phyloP scores from a whole-genome alignment of 2,329 filamentous ascomycete genomes.

The Microcyclosporella mali region DNA sequence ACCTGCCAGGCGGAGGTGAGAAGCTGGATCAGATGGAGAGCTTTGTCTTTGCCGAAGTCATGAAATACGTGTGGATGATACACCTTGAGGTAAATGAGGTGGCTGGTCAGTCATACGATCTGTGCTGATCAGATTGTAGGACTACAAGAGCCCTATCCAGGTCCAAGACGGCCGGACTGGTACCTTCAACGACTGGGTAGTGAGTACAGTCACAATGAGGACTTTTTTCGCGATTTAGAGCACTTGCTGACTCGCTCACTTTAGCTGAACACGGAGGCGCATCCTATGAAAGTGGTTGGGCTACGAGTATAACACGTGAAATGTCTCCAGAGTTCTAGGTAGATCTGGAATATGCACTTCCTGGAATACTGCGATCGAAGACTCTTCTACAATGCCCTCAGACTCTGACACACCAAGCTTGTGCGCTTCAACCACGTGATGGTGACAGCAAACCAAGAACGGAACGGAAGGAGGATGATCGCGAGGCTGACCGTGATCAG shows the following conservation, averaged over 20 bases:
- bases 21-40: conserved; percentile 67
- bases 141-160: background rate
- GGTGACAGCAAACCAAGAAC: too few species aligned
- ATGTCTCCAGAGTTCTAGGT: too few species aligned
- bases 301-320: too few species aligned
- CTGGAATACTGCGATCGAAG: too few species aligned
- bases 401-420: too few species aligned
- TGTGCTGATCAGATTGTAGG: background rate
- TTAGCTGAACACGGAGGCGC: conserved; percentile 57
- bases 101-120: background rate
- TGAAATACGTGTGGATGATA: conserved; percentile 77
- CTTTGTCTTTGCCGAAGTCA: conserved; percentile 80
- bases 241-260: too few species aligned
- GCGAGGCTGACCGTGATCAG: too few species aligned
- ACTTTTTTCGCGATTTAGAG: conserved; percentile 26
- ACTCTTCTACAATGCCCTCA: too few species aligned
- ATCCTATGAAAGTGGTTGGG: conserved; percentile 48
- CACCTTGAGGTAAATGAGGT: conserved; percentile 35
- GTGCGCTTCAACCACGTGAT: too few species aligned
- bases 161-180: conserved; percentile 36
- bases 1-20: conserved; percentile 16
- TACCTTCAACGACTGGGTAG: conserved; percentile 52
- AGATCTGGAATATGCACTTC: too few species aligned
- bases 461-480: too few species aligned
- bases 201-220: conserved; percentile 58